Evolutionary conservation across 352 stramenopile species (phyloP).

Genomic region (Phytophthora hybrid): DNA sequence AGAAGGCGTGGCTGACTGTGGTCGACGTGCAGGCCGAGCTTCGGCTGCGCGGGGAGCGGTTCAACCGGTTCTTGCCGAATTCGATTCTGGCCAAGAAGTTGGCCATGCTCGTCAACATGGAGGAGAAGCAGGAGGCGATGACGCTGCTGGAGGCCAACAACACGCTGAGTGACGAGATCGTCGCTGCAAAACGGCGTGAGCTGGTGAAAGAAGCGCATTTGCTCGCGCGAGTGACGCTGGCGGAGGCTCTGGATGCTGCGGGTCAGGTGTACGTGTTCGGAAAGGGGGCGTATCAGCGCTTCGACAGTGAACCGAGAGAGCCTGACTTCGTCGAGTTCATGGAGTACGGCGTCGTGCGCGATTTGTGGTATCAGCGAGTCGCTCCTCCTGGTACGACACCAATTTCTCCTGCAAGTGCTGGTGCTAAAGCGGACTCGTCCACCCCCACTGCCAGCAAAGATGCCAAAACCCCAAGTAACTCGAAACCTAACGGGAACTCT

Average conservation of each 20-base stretch:
- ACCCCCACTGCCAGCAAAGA: background rate
- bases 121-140: constrained; percentile 73
- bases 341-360: constrained; percentile 62
- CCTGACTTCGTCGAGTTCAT: constrained; percentile 83
- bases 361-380: constrained; percentile 71
- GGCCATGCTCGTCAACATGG: constrained; percentile 63
- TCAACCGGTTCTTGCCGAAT: constrained; percentile 67
- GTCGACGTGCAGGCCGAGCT: constrained; percentile 78
- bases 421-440: background rate
- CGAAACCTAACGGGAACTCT: background rate
- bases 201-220: constrained; percentile 60
- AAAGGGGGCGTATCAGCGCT: constrained; percentile 67
- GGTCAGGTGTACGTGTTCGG: constrained; percentile 86
- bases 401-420: background rate
- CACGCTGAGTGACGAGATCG: constrained; percentile 56
- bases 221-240: constrained; percentile 53
- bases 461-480: background rate
- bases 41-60: constrained; percentile 60
- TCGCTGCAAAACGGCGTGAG: constrained; percentile 52
- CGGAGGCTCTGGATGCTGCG: constrained; percentile 72
- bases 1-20: constrained; percentile 72
- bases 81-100: constrained; percentile 67
- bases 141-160: constrained; percentile 66
- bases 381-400: constrained; percentile 26
- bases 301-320: constrained; percentile 61